These are phyloP conservation scores for Phallus indusiatus DNA, from an alignment of 768 basidiomycete species.

Conservation along the genomic window DNA sequence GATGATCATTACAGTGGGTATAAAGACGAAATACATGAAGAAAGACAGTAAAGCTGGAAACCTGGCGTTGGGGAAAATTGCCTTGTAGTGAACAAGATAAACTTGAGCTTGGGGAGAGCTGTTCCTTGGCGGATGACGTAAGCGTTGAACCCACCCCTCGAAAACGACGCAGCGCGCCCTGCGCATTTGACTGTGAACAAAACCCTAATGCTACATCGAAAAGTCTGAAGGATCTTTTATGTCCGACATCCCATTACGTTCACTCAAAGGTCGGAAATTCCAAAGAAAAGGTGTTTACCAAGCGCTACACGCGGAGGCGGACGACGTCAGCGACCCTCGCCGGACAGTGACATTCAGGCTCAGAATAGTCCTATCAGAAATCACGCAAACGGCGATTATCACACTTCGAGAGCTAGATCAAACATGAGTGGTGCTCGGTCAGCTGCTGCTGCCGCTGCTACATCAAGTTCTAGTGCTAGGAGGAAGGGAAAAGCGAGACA, in stretches of 20 bases:
- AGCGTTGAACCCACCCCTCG: neutral
- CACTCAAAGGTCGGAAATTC: conserved; percentile 38
- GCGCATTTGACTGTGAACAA: neutral
- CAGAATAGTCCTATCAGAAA: conserved; percentile 14
- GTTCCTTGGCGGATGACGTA: neutral
- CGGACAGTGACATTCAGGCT: conserved; percentile 12
- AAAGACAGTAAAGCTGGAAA: no score
- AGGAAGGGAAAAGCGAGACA: conserved; percentile 32
- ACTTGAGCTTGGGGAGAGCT: no score
- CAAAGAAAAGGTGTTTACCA: conserved; percentile 39
- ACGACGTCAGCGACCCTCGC: conserved; percentile 19
- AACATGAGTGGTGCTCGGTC: conserved; percentile 25
- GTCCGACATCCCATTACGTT: conserved; percentile 67
- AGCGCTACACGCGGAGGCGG: conserved; percentile 27
- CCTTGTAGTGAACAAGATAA: no score
- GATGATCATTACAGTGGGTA: no score
- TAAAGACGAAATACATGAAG: no score
- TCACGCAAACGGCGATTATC: conserved; percentile 15
- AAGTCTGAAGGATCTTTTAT: conserved; percentile 28
- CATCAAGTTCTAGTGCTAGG: conserved; percentile 15
- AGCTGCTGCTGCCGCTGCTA: conserved; percentile 26
- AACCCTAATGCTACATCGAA: neutral
- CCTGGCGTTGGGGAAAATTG: no score
- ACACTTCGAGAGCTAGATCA: conserved; percentile 12
- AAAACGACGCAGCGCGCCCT: neutral